Base-by-base conservation (phyloP, 495 filamentous ascomycete genomes). In the Tetracladium marchalianum region DNA sequence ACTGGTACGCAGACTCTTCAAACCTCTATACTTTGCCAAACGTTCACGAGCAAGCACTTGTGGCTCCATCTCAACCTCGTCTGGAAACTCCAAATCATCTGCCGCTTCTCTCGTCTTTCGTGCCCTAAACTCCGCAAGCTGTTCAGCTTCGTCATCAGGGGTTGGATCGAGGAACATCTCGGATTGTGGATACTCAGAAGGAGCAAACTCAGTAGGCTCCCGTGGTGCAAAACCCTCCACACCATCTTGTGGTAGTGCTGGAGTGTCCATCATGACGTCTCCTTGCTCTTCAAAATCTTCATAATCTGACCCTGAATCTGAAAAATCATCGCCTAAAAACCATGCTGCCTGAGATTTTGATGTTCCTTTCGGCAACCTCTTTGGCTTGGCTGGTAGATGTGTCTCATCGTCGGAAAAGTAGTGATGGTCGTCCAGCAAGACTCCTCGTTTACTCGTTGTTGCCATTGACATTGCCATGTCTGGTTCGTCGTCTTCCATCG, bases 341-440 rank as follows among this genome's bases (percentile, higher is more conserved):
- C 92, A 98, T 7, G 90, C 88, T 8, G 88, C 72, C 63, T 98
- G 92, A 58, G 97, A 97, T 22, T 80, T 73, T 5, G 92, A 97
- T 17, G 92, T 98, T 42, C 92, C 92, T 61, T 81, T 85, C 0
- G 92, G 92, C 16, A 98, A 62, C 53, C 76, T 77, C 66, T 84
- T 93, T 4, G 87, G 85, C 36, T 62, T 59, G 11, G 68, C 51
- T 2, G 78, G 75, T 27, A 75, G 67, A 48, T 75, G 68, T n/a
- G 75, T 68, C 17, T 93, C 84, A 13, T 94, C 87, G 41, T 97
- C 92, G 3, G 88, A 90, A 59, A 95, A 98, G 66, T 98, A 98
- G 59, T 96, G 92, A 64, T 98, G 90, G 50, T 95, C 90, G 52
- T 98, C 92, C 24, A 98, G 71, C 35, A 98, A 70, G 4, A 98